A percentile compares a stretch with the other conserved stretches of the same genome.
Conservation (phyloP, 768 basidiomycete species). For the Naganishia vaughanmartiniae region DNA sequence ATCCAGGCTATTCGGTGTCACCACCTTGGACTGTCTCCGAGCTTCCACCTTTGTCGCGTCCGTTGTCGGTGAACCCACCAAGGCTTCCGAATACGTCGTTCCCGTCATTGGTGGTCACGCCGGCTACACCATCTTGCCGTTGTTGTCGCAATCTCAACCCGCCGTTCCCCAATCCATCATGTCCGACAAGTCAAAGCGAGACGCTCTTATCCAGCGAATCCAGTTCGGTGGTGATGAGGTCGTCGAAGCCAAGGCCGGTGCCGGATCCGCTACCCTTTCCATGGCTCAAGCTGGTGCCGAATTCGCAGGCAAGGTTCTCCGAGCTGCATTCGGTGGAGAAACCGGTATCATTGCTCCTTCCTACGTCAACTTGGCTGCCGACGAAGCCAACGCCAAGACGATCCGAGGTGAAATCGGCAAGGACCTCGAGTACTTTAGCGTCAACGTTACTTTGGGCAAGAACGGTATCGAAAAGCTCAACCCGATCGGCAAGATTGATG, state of each 20-base stretch:
- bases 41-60: conserved; percentile 90
- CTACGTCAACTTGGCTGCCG: conserved; percentile 79
- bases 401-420: conserved; percentile 76
- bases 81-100: conserved; percentile 63
- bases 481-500: conserved; percentile 72
- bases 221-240: conserved; percentile 98
- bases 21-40: conserved; percentile 94
- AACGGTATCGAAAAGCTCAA: conserved; percentile 88
- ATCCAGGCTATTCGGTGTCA: conserved; percentile 88
- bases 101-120: conserved; percentile 95
- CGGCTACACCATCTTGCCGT: conserved; percentile 88
- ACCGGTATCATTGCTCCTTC: conserved; percentile 71
- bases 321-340: conserved; percentile 64
- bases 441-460: conserved; percentile 90
- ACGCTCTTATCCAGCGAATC: conserved; percentile 73
- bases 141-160: conserved; percentile 84
- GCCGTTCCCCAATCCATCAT: conserved; percentile 48
- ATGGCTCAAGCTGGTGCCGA: conserved; percentile 73
- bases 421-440: conserved; percentile 92
- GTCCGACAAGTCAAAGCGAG: conserved; percentile 63
- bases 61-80: conserved; percentile 56
- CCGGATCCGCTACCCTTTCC: conserved; percentile 91
- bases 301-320: conserved; percentile 64
- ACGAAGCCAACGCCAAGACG: conserved; percentile 62
- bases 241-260: conserved; percentile 92